Evolutionary conservation across 2,329 filamentous ascomycete genomes (phyloP).

Genomic region (Pseudophaeomoniella oleicola): DNA sequence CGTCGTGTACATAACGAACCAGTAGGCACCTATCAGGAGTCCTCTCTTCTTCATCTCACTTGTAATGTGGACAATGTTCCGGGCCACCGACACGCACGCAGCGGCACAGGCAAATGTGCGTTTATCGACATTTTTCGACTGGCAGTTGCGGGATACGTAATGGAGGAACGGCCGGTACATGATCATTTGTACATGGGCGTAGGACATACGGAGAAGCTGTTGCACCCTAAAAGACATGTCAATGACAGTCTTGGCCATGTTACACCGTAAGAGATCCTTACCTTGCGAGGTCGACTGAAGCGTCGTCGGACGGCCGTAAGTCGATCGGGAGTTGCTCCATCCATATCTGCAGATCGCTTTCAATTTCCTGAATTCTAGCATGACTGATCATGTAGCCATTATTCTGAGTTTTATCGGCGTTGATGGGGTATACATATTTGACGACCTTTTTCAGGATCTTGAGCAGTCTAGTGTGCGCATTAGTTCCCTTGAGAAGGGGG

Average conservation of each 20-base stretch:
- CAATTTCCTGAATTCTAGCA: slow-evolving; percentile 49
- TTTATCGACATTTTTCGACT: slow-evolving; percentile 39
- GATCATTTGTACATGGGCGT: slow-evolving; percentile 49
- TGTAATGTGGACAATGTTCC: slow-evolving; percentile 53
- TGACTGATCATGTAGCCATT: slow-evolving; percentile 49
- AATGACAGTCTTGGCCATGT: slow-evolving; percentile 13
- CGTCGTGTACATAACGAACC: slow-evolving; percentile 56
- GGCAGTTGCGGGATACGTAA: slow-evolving; percentile 40
- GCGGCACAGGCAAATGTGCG: slow-evolving; percentile 51
- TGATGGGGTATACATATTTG: slow-evolving; percentile 47
- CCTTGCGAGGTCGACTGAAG: slow-evolving; percentile 60
- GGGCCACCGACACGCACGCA: slow-evolving; percentile 50
- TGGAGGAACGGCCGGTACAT: slow-evolving; percentile 53
- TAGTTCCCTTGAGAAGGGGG: slow-evolving; percentile 44
- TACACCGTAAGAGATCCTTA: slow-evolving; percentile 29
- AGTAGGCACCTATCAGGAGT: slow-evolving; percentile 47
- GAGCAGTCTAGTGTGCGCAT: slow-evolving; percentile 44
- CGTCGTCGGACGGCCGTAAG: slow-evolving; percentile 67
- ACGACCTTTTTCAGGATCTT: slow-evolving; percentile 47
- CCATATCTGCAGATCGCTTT: slow-evolving; percentile 48
- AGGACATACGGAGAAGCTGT: slow-evolving; percentile 48
- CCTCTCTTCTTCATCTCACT: slow-evolving; percentile 48
- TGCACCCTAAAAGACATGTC: too few species aligned
- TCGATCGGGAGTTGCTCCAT: slow-evolving; percentile 55
- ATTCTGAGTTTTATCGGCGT: slow-evolving; percentile 21